These are phyloP conservation scores for Hygrophorus russula DNA, from an alignment of 768 basidiomycete species.

Conservation along the genomic window DNA sequence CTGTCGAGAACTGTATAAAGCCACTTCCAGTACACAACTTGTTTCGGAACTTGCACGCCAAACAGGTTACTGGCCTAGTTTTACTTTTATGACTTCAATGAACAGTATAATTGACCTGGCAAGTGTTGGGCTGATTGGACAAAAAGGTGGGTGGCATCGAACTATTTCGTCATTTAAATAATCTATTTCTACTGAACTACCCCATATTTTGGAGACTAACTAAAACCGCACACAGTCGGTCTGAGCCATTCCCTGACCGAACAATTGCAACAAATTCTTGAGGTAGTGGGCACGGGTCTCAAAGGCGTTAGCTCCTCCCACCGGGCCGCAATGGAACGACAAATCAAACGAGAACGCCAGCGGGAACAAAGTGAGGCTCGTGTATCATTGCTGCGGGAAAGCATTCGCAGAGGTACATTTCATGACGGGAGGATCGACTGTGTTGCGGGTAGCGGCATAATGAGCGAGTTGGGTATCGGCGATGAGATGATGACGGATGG, in stretches of 20 bases:
- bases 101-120: slow-evolving; percentile 86
- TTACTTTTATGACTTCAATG: slow-evolving; percentile 74
- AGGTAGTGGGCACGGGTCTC: slow-evolving; percentile 64
- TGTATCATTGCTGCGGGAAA: slow-evolving; percentile 26
- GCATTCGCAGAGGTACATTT: slow-evolving; percentile 57
- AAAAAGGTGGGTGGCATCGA: slow-evolving; percentile 50
- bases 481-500: slow-evolving; percentile 44
- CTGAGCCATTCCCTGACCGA: slow-evolving; percentile 68
- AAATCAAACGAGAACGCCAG: slow-evolving; percentile 24
- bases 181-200: neutral
- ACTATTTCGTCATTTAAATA: neutral
- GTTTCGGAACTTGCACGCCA: slow-evolving; percentile 63
- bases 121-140: slow-evolving; percentile 87
- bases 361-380: slow-evolving; percentile 27
- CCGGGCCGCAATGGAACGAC: slow-evolving; percentile 28
- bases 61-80: slow-evolving; percentile 84
- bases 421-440: slow-evolving; percentile 84
- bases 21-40: slow-evolving; percentile 56
- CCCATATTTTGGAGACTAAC: neutral
- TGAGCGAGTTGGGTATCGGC: slow-evolving; percentile 78
- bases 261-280: slow-evolving; percentile 77
- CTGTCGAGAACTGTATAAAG: slow-evolving; percentile 62
- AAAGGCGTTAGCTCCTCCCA: slow-evolving; percentile 48
- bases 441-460: slow-evolving; percentile 76
- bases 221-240: slow-evolving; percentile 43